A percentile compares a stretch with the other conserved stretches of the same genome.
These are phyloP conservation scores for Xylariaceae sp. DNA, from an alignment of 2,329 filamentous ascomycete species.

Conservation along the genomic window DNA sequence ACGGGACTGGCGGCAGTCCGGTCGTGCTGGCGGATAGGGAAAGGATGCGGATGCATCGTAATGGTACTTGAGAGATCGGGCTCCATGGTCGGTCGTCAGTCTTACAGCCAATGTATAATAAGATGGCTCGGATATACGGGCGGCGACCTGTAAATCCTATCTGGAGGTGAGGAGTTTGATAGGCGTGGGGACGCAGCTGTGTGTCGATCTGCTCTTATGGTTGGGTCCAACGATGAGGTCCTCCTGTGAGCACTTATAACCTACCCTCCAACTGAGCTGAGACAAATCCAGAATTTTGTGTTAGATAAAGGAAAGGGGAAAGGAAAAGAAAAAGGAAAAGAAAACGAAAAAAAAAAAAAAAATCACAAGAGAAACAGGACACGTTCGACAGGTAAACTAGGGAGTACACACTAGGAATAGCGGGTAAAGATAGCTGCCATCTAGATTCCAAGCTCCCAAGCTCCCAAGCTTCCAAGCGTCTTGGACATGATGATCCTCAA, in stretches of 20 bases:
- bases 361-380: too few relatives aligned
- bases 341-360: too few relatives aligned
- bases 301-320: too few relatives aligned
- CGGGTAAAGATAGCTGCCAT: too few relatives aligned
- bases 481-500: neutral
- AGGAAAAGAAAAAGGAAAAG: too few relatives aligned
- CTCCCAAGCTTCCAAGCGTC: conserved; percentile 9
- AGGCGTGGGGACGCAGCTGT: conserved; percentile 5
- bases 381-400: too few relatives aligned
- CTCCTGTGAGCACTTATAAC: too few relatives aligned
- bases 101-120: neutral
- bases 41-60: conserved; percentile 49
- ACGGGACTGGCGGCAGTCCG: conserved; percentile 31
- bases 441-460: too few relatives aligned
- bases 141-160: conserved; percentile 17
- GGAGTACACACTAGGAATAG: too few relatives aligned
- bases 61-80: conserved; percentile 46
- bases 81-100: conserved; percentile 39
- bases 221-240: too few relatives aligned
- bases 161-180: conserved; percentile 16
- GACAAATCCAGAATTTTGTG: too few relatives aligned
- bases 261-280: too few relatives aligned
- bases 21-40: conserved; percentile 40
- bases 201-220: neutral
- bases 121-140: conserved; percentile 17